Base-by-base conservation (phyloP, 2,329 filamentous ascomycete species). In the Uncinocarpus reesii region DNA sequence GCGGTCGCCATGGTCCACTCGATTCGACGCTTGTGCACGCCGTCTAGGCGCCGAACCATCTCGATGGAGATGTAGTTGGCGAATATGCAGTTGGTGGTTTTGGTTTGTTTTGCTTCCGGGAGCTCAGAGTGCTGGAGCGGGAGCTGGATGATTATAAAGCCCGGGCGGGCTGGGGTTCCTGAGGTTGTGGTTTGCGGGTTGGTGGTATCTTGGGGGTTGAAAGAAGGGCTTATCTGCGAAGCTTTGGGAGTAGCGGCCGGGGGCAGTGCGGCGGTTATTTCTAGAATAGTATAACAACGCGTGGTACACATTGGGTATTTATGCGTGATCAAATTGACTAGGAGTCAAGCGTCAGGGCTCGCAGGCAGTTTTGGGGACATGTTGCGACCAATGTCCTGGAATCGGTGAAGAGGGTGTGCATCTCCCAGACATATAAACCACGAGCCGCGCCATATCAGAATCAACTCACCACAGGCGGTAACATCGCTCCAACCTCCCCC, bases 1-100 rank as follows among this genome's bases (percentile, higher is more conserved):
- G 61, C 62, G 5, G 64, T 67, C 2, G 62, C 63, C 63, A 67
- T 66, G 3, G 56, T 60, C 64, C 65, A 67, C 35, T 64, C 58
- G 34, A 58, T 48, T n/a, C 31, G 35, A 18, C 18, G 40, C 4
- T 18, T 31, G 16, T 24, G 26, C 16, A 15, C 20, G 29, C 18
- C 32, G 13, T n/a, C n/a, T 3, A 53, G 28, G 2, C 52, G 37
- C 7, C 52, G 45, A 1, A 65, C 58, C 20, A 55, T 57, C 51
- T 67, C 65, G n/a, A 66, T 55, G 48, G 63, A 64, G 2, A 60
- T 60, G 47, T 67, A 66, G 16, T 57, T 55, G 21, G 61, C 63
- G 40, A 64, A 62, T n/a, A 45, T 37, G 32, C 23, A 18, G 26
- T 65, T 56, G 1, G 57, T 53, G 28, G 57, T 52, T 8, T 55